Percentiles rank a stretch among this genome's conserved stretches.
Evolutionary conservation across 495 filamentous ascomycete species (phyloP).

Genomic region (Chaetomium tenue): DNA sequence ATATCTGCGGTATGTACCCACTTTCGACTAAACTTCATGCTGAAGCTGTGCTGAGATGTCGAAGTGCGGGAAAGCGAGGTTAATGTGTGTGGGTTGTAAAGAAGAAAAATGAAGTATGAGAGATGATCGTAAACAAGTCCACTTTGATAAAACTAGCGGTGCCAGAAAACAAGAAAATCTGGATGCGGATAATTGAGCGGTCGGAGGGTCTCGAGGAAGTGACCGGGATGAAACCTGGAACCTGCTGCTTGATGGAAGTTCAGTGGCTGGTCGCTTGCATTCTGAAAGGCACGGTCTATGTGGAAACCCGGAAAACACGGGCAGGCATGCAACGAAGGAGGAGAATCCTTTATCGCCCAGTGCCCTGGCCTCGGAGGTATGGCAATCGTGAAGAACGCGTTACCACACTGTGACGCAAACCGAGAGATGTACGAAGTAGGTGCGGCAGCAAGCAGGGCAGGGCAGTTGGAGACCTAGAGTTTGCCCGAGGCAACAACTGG

Average conservation of each 20-base stretch:
- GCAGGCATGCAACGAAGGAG: neutral
- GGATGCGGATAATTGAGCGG: neutral
- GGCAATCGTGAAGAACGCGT: neutral
- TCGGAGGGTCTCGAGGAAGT: neutral
- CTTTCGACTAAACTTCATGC: slow-evolving; percentile 83
- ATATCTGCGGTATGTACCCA: slow-evolving; percentile 27
- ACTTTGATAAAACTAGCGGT: neutral
- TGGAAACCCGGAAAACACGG: neutral
- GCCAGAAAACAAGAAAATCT: neutral
- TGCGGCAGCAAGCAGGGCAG: neutral
- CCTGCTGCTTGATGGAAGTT: neutral
- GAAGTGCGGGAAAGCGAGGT: neutral
- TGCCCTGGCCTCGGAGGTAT: neutral
- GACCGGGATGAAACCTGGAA: slow-evolving; percentile 1
- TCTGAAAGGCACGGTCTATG: neutral
- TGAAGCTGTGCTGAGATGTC: slow-evolving; percentile 9
- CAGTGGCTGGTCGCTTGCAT: neutral
- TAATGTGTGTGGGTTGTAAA: neutral
- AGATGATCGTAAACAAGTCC: neutral
- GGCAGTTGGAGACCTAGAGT: neutral
- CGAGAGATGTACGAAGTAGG: neutral
- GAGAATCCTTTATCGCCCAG: neutral
- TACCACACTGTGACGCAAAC: slow-evolving; percentile 2
- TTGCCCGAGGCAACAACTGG: neutral
- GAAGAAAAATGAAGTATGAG: neutral